These are phyloP conservation scores for Rubus parviflorus DNA, from an alignment of 306 rosid species.

Conservation along the genomic window DNA sequence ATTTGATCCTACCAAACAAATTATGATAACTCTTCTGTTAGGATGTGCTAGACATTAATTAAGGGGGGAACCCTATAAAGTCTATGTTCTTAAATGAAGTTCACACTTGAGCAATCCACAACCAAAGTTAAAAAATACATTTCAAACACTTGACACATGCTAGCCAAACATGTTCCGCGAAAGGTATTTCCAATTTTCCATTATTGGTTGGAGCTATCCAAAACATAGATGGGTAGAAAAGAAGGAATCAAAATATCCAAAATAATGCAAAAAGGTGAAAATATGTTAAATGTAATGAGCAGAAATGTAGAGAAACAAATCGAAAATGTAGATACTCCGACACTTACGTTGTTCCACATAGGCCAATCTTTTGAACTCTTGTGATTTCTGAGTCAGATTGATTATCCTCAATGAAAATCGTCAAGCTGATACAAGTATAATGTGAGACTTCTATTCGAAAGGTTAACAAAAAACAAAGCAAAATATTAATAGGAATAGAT, in stretches of 20 bases:
- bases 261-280: background rate
- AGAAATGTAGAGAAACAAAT: background rate
- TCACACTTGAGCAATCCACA: background rate
- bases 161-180: background rate
- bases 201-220: too few relatives aligned
- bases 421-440: constrained; percentile 65
- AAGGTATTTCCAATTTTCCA: background rate
- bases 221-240: background rate
- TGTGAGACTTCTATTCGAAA: constrained; percentile 15
- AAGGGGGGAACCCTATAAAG: too few relatives aligned
- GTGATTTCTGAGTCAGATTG: constrained; percentile 76
- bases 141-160: background rate
- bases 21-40: background rate
- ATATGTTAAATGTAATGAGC: background rate
- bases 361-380: constrained; percentile 77
- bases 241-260: background rate
- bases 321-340: constrained; percentile 3
- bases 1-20: background rate
- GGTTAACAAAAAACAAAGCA: background rate
- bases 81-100: background rate
- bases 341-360: constrained; percentile 90
- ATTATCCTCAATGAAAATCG: constrained; percentile 89
- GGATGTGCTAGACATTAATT: too few relatives aligned
- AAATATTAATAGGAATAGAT: constrained; percentile 14
- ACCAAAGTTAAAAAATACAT: background rate